Base-by-base conservation (phyloP, 169 alveolate species). In the Eimeria acervulina region DNA sequence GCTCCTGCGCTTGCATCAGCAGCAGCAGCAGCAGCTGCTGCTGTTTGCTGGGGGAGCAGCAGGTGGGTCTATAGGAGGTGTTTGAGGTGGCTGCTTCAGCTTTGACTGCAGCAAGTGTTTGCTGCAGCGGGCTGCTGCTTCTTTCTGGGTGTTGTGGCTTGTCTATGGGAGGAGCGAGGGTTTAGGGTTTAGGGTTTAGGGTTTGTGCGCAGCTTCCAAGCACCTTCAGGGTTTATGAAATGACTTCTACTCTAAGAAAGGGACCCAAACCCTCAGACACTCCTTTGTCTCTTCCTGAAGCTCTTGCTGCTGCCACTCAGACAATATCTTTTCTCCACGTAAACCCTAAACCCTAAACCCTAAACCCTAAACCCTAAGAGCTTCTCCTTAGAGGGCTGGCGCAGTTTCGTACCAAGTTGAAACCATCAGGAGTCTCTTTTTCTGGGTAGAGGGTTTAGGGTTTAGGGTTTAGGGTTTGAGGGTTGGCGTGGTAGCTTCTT, bases 281-380 rank as follows among this genome's bases (percentile, higher is more conserved):
- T 10, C 83, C 83, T 10, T 36, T 33, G 44, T 33, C 83, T 28
- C 83, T 70, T 36, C 12, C 38, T 8, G 28, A 70, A 23, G 83
- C 83, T 36, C 44, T 70, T 28, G 83, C 83, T 33, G 19, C 83
- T 28, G 42, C 44, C 17, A 38, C 40, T 70, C 83, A 70, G 42
- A 23, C 83, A 38, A 8, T 70, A 8, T 8, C 40, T 7, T 70
- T 70, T 23, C 83, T 70, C 83, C 83, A 70, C 42, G 83, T 70
- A 70, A 70, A 70, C 44, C 83, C 83, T 36, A 70, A 33, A 70
- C 44, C 68, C 68, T 59, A 59, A 59, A 59, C 68, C 68, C 68
- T 5, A 59, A 55, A 17, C 66, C 66, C 15, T 55, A 55, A 59
- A 59, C 68, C 68, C 68, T 59, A 12, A n/a, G n/a, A n/a, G 6